Evolutionary conservation across 768 basidiomycete species (phyloP).

Genomic region (Leccinum obscurum): DNA sequence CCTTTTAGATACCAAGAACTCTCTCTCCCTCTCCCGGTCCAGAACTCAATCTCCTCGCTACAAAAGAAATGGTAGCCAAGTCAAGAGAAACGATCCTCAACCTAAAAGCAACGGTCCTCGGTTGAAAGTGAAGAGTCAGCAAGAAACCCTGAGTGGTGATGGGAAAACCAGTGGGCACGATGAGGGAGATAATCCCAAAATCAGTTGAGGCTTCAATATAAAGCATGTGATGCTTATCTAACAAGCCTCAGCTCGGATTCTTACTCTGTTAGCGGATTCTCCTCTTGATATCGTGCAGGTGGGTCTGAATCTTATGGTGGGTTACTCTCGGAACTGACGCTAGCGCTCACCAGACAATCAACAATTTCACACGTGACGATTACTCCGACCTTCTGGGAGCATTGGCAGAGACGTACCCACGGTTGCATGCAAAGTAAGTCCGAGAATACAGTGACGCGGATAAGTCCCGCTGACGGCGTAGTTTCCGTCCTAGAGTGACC

Average conservation of each 20-base stretch:
- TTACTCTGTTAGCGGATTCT: not conserved
- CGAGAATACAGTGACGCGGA: no score
- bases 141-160: not conserved
- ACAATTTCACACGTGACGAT: not conserved
- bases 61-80: no score
- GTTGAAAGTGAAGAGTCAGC: no score
- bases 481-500: not conserved
- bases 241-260: not conserved
- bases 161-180: not conserved
- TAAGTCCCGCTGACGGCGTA: not conserved
- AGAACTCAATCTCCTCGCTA: no score
- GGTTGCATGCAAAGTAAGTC: not conserved
- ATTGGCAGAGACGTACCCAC: not conserved
- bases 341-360: not conserved
- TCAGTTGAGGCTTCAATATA: no score
- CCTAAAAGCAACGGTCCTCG: no score
- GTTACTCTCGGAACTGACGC: not conserved
- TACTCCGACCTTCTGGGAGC: not conserved
- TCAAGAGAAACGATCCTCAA: no score
- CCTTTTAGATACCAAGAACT: no score
- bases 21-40: no score
- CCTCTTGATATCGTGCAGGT: not conserved
- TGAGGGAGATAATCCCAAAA: not conserved
- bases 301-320: not conserved
- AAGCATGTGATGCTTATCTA: not conserved